phyloP scores from a whole-genome alignment of 805 yeast species.

The Pichia sporocuriosa region DNA sequence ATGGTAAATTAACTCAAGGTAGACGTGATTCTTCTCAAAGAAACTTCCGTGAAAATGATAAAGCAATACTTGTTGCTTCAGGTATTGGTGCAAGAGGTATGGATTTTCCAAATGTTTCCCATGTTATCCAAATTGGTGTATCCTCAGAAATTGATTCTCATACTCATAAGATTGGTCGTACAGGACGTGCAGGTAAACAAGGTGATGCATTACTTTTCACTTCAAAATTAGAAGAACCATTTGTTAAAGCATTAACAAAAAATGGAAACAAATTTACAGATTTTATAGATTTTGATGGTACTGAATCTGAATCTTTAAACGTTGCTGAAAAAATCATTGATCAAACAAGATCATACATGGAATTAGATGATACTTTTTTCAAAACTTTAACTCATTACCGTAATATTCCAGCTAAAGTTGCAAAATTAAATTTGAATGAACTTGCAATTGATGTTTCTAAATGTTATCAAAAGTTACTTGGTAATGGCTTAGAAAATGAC shows the following conservation, averaged over 20 bases:
- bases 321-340: conserved; percentile 26
- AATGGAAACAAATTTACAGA: conserved; percentile 51
- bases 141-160: conserved; percentile 72
- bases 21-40: conserved; percentile 38
- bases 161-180: conserved; percentile 91
- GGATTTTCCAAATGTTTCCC: conserved; percentile 85
- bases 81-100: conserved; percentile 96
- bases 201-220: conserved; percentile 66
- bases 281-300: conserved; percentile 33
- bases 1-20: conserved; percentile 69
- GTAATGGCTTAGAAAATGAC: conserved; percentile 9
- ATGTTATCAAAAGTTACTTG: conserved; percentile 24
- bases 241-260: conserved; percentile 41
- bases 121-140: conserved; percentile 79
- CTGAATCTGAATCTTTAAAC: conserved; percentile 31
- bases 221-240: conserved; percentile 51
- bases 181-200: conserved; percentile 82
- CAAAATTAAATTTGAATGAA: conserved; percentile 26
- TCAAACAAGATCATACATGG: conserved; percentile 11
- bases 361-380: conserved; percentile 14
- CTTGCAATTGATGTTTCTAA: conserved; percentile 30
- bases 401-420: conserved; percentile 23
- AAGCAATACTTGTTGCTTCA: conserved; percentile 69
- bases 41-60: conserved; percentile 29
- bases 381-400: conserved; percentile 16